phyloP scores from a whole-genome alignment of 2,329 filamentous ascomycete genomes.

The Pseudopyricularia javanii region DNA sequence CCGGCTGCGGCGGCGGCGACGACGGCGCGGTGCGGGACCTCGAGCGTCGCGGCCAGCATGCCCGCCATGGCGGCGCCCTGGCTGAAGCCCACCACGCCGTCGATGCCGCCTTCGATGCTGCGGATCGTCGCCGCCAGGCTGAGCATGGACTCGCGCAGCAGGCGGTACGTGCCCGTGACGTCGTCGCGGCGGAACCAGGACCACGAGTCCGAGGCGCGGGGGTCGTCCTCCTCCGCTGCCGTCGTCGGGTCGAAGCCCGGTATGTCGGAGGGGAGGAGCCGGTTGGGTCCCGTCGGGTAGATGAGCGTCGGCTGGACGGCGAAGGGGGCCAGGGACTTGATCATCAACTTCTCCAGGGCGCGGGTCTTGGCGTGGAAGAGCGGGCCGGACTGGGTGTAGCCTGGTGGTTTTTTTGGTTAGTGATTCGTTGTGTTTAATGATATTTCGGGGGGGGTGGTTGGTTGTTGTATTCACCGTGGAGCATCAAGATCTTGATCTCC shows the following conservation, averaged over 20 bases:
- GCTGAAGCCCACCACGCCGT: constrained; percentile 72
- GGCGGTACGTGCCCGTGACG: constrained; percentile 50
- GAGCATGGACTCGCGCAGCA: constrained; percentile 56
- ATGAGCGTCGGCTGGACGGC: constrained; percentile 41
- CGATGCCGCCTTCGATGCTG: constrained; percentile 54
- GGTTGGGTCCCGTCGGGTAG: constrained; percentile 59
- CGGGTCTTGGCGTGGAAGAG: constrained; percentile 83
- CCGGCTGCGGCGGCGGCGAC: constrained; percentile 63
- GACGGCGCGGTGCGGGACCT: constrained; percentile 34
- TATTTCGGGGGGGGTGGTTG: too few species aligned
- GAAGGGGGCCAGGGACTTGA: constrained; percentile 56
- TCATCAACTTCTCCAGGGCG: constrained; percentile 68
- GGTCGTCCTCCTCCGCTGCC: constrained; percentile 13
- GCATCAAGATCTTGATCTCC: constrained; percentile 60
- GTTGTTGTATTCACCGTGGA: constrained; percentile 45
- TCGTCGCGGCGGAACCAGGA: constrained; percentile 73
- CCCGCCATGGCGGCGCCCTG: constrained; percentile 66
- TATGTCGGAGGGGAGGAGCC: constrained; percentile 51
- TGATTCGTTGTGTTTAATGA: too few species aligned
- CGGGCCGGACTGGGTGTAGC: constrained; percentile 81
- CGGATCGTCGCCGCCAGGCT: constrained; percentile 49
- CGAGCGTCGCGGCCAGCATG: constrained; percentile 61
- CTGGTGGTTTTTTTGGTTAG: constrained; percentile 23
- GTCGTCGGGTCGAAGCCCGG: constrained; percentile 43
- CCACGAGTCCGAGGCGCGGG: constrained; percentile 51